These are phyloP conservation scores for Xylariaceae sp. DNA, from an alignment of 2,329 filamentous ascomycete genomes.

Conservation along the genomic window DNA sequence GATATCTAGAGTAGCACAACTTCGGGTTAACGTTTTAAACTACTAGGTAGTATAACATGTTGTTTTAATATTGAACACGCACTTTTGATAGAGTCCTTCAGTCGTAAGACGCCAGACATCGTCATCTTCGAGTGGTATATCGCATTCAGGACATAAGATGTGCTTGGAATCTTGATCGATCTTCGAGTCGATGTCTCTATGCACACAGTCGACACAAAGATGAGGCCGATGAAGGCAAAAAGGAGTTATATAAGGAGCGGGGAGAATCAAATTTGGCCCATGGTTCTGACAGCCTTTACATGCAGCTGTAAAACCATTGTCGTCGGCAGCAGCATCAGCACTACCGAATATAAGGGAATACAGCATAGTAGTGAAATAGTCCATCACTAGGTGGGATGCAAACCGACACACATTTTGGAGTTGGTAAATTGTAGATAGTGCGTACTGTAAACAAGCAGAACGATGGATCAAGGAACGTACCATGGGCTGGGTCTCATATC, in stretches of 20 bases:
- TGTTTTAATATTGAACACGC: not conserved
- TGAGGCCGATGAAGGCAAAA: slow-evolving; percentile 7
- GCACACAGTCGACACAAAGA: slow-evolving; percentile 6
- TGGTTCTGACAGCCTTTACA: too few relatives aligned
- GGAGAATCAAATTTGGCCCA: too few relatives aligned
- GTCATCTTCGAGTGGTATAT: slow-evolving; percentile 1
- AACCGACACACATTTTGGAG: too few relatives aligned
- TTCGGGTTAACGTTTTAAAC: not conserved
- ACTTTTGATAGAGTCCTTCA: slow-evolving; percentile 5
- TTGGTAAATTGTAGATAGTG: too few relatives aligned
- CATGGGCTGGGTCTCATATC: too few relatives aligned
- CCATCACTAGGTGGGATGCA: too few relatives aligned
- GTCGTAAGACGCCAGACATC: slow-evolving; percentile 5
- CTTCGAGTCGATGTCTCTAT: slow-evolving; percentile 1
- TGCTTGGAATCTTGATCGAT: slow-evolving; percentile 2
- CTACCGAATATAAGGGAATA: too few relatives aligned
- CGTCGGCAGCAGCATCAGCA: too few relatives aligned
- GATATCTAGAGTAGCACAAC: slow-evolving; percentile 4
- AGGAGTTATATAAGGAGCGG: slow-evolving; percentile 7
- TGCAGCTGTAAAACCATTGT: too few relatives aligned
- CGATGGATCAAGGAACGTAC: too few relatives aligned
- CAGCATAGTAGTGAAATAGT: too few relatives aligned
- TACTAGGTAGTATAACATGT: not conserved
- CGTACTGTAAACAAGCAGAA: too few relatives aligned
- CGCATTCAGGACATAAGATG: slow-evolving; percentile 8